phyloP scores from a whole-genome alignment of 78 protist genomes.

The Guillardia theta region DNA sequence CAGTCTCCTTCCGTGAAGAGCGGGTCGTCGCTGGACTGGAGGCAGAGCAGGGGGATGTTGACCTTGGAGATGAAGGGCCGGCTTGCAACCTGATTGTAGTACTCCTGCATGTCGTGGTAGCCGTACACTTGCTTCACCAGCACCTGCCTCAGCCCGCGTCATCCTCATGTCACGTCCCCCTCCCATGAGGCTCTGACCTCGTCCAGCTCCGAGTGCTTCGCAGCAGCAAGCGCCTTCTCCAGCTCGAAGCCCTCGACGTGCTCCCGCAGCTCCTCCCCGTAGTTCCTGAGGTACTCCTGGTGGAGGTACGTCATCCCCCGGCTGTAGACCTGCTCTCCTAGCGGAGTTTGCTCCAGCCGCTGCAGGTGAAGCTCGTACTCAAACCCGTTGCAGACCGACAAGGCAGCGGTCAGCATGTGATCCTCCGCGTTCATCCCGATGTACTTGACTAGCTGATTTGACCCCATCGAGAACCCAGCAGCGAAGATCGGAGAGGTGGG shows the following conservation, averaged over 20 bases:
- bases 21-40: neutral
- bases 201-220: neutral
- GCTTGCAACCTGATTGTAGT: neutral
- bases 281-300: neutral
- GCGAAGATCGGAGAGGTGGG: neutral
- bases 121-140: neutral
- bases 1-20: neutral
- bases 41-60: neutral
- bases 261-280: neutral
- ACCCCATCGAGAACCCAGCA: neutral
- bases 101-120: neutral
- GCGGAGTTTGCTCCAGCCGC: neutral
- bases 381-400: constrained; percentile 1
- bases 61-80: neutral
- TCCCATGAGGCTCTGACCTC: neutral
- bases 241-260: neutral
- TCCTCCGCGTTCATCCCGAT: neutral
- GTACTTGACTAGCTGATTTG: constrained; percentile 4
- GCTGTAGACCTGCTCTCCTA: neutral
- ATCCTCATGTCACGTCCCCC: neutral
- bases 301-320: neutral
- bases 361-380: neutral
- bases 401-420: neutral
- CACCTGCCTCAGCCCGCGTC: neutral
- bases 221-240: neutral